Evolutionary conservation across 371 early-diverging fungal species (phyloP).

Genomic region (Amoeboradix gromovi): DNA sequence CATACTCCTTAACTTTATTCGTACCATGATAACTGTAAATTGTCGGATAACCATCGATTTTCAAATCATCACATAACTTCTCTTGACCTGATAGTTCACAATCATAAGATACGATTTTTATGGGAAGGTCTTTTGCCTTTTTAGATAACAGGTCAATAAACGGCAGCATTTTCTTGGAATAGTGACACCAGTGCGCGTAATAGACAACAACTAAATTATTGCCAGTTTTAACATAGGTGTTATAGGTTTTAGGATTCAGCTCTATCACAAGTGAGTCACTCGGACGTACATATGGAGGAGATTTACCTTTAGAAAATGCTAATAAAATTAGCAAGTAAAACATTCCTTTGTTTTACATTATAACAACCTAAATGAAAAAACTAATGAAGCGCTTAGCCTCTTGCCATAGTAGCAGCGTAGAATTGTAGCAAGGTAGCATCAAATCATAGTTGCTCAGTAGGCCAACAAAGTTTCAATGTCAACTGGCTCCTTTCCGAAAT

Average conservation of each 20-base stretch:
- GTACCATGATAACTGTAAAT: background rate
- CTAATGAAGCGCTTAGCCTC: no score
- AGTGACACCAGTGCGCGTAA: background rate
- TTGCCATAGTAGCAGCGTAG: no score
- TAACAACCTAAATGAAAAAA: no score
- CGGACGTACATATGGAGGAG: background rate
- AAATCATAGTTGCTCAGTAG: no score
- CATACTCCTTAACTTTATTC: background rate
- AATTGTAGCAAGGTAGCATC: no score
- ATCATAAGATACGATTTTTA: background rate
- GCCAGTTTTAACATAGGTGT: background rate
- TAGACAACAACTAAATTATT: background rate
- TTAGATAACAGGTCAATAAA: background rate
- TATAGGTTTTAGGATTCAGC: background rate
- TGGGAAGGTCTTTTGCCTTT: background rate
- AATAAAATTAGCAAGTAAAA: no score
- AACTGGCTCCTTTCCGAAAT: no score
- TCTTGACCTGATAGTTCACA: background rate
- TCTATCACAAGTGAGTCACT: background rate
- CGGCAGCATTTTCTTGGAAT: background rate
- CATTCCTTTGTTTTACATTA: no score
- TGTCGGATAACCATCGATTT: background rate
- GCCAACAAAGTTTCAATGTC: no score
- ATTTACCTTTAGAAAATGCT: no score
- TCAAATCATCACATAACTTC: background rate